Evolutionary conservation across 2,329 filamentous ascomycete species (phyloP), one percentile per base, ranked within the genome.

Genomic region (Polytolypa hystricis): DNA sequence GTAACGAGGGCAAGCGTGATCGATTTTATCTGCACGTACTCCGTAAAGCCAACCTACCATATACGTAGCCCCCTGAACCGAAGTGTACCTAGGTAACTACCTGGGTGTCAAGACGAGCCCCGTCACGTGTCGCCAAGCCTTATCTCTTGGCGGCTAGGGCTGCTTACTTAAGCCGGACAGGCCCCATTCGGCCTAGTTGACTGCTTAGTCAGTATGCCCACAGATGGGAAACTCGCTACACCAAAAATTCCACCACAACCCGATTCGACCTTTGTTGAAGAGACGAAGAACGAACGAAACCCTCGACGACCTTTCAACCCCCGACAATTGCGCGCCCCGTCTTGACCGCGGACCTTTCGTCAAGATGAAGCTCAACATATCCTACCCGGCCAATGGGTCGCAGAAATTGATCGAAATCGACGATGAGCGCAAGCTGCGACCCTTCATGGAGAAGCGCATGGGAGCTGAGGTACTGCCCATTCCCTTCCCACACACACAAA

Each of bases 391-490:
- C 80, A 96, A 96, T 74, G 91, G 91, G 80, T 91, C 86, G 64
- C 91, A 98, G 72, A 98, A 98, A 79, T 78, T 98, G 66, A 81
- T 98, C 74, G 93, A 98, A 58, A 73, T 98, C 60, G 91, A 98
- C 64, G 93, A 98, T 83, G 93, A 98, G 73, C 86, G 87, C 73
- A 95, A 94, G 79, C 79, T 96, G 68, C 83, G 85, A 67, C 77
- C 91, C 73, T 96, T 96, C 80, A 87, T 94, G 81, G 91, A 96
- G 70, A 87, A 87, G 78, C 84, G 84, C 71, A 82, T 82, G 79
- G 65, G 77, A 75, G 55, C 60, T 50, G 65, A 69, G 62, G 60
- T 63, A 52, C 62, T 54, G 53, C 51, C 46, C 43, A 44, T 47
- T 49, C 47, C 42, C 45, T n/a, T n/a, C 43, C 41, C 33, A n/a